These are phyloP conservation scores for Chrysoporthe puriensis DNA, from an alignment of 2,329 filamentous ascomycete species.

Conservation along the genomic window DNA sequence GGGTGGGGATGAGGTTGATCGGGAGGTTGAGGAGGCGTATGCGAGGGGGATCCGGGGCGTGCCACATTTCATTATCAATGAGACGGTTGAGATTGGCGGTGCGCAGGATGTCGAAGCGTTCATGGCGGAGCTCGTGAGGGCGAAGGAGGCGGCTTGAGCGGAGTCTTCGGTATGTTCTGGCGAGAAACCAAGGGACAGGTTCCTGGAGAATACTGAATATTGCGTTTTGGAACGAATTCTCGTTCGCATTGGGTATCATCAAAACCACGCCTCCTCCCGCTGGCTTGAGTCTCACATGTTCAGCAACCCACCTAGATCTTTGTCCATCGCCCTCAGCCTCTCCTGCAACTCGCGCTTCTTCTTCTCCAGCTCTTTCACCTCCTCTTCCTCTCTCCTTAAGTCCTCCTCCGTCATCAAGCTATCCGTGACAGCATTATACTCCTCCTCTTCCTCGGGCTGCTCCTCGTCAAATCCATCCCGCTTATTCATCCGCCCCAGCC, in stretches of 20 bases:
- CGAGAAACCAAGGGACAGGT: neutral
- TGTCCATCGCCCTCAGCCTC: conserved; percentile 57
- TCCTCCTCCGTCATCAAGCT: conserved; percentile 68
- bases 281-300: conserved; percentile 48
- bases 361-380: conserved; percentile 58
- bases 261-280: conserved; percentile 14
- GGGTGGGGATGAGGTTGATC: conserved; percentile 62
- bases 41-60: conserved; percentile 65
- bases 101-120: conserved; percentile 73
- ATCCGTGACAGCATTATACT: conserved; percentile 47
- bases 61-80: conserved; percentile 76
- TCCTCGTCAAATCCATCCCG: conserved; percentile 61
- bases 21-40: conserved; percentile 56
- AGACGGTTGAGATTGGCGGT: conserved; percentile 67
- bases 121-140: conserved; percentile 64
- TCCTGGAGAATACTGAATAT: neutral
- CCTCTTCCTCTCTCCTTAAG: conserved; percentile 69
- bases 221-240: neutral
- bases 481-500: conserved; percentile 74
- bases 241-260: conserved; percentile 24
- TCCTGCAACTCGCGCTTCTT: conserved; percentile 61
- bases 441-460: conserved; percentile 59
- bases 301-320: conserved; percentile 58
- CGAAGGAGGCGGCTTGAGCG: conserved; percentile 38
- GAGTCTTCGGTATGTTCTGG: neutral